Evolutionary conservation across 306 rosid species (phyloP), one percentile per base, ranked within the genome.

Genomic region (Prosopis cineraria): DNA sequence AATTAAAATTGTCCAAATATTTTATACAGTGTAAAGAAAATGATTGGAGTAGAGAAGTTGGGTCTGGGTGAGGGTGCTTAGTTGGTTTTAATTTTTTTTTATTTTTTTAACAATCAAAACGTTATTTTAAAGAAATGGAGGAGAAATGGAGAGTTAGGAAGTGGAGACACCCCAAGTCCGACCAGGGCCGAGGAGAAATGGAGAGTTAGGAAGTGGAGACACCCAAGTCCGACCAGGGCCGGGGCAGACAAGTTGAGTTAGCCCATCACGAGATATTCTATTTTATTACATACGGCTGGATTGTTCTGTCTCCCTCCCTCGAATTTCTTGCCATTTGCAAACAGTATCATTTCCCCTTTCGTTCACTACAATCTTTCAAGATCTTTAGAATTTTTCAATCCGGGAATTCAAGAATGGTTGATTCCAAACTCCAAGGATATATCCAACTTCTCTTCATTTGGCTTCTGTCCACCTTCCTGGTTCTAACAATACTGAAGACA

Each of bases 391-490:
- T 27, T 12, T 11, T 25, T 24, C 8, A 25, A 24, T 8, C 14
- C 11, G 34, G n/a, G 64, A 5, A 25, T 56, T 56, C 84, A 10
- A 76, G 82, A 73, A 85, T 82, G 89, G 44, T 50, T 27, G 25
- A 65, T 47, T 72, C 76, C 50, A 3, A 25, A 10, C 25, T 11
- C 31, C 59, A n/a, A n/a, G 55, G 55, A 33, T 72, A 22, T 50
- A 41, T 68, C 53, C 7, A 41, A 20, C 74, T 72, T 40, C 44
- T 79, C 65, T 31, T 85, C 44, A 1, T 82, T 25, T 68, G 66
- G 48, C 4, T 79, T 33, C 63, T 70, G 48, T 52, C 80, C n/a
- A 16, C 53, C 30, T 60, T 77, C 45, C 24, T 76, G 25, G 33
- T 82, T 71, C 58, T 37, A 36, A 44, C 50, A 79, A 31, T 85